Conservation (phyloP, 305 asterid genomes). For the Fraxinus sp. region DNA sequence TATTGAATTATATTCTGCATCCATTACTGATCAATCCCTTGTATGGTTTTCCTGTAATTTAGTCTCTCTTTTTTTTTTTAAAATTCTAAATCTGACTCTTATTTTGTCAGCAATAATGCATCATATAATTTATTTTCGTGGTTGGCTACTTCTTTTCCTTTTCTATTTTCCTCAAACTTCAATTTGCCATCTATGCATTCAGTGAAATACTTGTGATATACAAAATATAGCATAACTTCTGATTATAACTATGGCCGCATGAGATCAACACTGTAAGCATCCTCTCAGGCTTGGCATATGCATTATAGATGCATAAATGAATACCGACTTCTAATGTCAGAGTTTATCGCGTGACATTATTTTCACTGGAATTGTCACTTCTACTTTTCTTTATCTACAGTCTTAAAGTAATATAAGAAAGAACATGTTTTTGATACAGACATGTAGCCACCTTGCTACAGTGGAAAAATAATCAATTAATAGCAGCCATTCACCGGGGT, state of each 20-base stretch:
- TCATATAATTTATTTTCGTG: neutral
- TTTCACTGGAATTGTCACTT: neutral
- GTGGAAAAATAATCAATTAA: neutral
- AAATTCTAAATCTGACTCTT: neutral
- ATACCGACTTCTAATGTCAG: neutral
- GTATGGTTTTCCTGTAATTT: neutral
- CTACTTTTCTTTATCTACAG: neutral
- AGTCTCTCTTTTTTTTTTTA: neutral
- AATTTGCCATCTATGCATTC: neutral
- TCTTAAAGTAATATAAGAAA: neutral
- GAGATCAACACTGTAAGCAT: neutral
- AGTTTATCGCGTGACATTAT: neutral
- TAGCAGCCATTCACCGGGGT: neutral
- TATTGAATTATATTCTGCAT: neutral
- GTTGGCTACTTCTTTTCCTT: neutral
- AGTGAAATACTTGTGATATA: neutral
- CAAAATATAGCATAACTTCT: neutral
- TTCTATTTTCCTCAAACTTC: neutral
- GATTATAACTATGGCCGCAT: neutral
- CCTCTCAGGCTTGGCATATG: neutral
- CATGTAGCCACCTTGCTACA: neutral
- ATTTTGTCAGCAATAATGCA: neutral
- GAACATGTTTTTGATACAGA: neutral
- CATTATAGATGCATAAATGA: neutral
- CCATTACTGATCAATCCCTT: neutral